A percentile compares a stretch with the other conserved stretches of the same genome.
phyloP scores from a whole-genome alignment of 2,329 filamentous ascomycete genomes.

The Aspergillus udagawae region DNA sequence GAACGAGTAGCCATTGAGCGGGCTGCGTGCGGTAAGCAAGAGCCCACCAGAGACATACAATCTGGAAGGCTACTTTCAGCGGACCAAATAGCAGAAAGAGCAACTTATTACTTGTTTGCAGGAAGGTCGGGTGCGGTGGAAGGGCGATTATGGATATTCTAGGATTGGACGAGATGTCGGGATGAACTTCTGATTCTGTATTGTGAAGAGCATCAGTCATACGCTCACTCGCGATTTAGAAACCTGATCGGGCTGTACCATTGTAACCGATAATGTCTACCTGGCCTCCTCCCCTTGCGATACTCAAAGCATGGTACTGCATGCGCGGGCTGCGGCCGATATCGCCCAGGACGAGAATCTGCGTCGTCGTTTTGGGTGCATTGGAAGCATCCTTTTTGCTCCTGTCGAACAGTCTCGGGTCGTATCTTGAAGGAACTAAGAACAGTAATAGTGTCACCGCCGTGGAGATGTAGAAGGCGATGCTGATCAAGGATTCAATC shows the following conservation, averaged over 20 bases:
- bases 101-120: conserved; percentile 64
- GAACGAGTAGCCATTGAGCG: conserved; percentile 79
- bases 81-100: conserved; percentile 77
- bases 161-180: conserved; percentile 66
- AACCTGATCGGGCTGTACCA: conserved; percentile 48
- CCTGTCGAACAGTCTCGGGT: conserved; percentile 29
- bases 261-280: conserved; percentile 87
- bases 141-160: conserved; percentile 70
- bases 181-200: conserved; percentile 73
- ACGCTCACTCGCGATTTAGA: neutral
- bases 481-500: conserved; percentile 32
- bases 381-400: conserved; percentile 19
- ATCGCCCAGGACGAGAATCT: conserved; percentile 89
- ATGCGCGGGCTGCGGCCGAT: conserved; percentile 95
- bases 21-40: conserved; percentile 72
- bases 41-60: conserved; percentile 64
- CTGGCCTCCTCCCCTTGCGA: conserved; percentile 73
- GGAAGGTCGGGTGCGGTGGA: conserved; percentile 59
- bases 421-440: conserved; percentile 52
- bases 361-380: conserved; percentile 52
- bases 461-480: conserved; percentile 45
- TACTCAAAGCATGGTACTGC: conserved; percentile 95
- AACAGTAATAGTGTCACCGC: conserved; percentile 49
- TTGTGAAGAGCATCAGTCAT: conserved; percentile 4
- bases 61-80: conserved; percentile 81